These are phyloP conservation scores for Chlorella sp. DNA, from an alignment of 139 green algal species.

Conservation along the genomic window DNA sequence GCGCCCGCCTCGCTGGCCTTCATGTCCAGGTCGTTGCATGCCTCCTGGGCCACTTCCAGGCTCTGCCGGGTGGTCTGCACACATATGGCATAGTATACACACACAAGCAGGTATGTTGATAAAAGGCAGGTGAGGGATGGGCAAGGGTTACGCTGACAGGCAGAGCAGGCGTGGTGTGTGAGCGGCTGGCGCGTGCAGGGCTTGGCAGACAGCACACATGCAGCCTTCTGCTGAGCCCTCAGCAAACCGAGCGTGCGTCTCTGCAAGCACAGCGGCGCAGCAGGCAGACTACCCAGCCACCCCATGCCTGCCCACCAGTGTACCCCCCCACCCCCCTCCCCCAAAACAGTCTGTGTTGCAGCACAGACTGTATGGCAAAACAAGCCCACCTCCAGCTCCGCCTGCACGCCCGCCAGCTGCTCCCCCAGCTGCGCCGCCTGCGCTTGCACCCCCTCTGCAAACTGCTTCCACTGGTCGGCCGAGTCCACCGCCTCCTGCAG, in stretches of 20 bases:
- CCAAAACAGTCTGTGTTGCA: too few species aligned
- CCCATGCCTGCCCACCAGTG: neutral
- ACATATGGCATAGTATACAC: neutral
- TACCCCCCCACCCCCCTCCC: too few species aligned
- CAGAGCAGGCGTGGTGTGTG: too few species aligned
- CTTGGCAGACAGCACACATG: too few species aligned
- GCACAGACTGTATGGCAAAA: too few species aligned
- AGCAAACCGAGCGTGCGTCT: too few species aligned
- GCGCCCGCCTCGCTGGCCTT: neutral
- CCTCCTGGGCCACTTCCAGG: constrained; percentile 36
- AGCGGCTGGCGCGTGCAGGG: too few species aligned
- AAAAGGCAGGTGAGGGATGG: too few species aligned
- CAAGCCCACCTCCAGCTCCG: constrained; percentile 30
- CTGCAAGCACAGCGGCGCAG: neutral
- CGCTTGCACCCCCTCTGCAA: constrained; percentile 38
- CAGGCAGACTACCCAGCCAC: too few species aligned
- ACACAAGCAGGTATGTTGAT: neutral
- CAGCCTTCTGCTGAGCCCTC: too few species aligned
- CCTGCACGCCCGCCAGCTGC: constrained; percentile 39
- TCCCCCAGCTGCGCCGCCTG: constrained; percentile 31
- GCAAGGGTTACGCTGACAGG: too few species aligned
- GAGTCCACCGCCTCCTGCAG: constrained; percentile 51
- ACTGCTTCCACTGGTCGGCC: constrained; percentile 59
- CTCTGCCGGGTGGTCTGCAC: constrained; percentile 27
- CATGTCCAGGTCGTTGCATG: constrained; percentile 38